Evolutionary conservation across 2,329 filamentous ascomycete genomes (phyloP).

Genomic region (Parastagonospora avenae): DNA sequence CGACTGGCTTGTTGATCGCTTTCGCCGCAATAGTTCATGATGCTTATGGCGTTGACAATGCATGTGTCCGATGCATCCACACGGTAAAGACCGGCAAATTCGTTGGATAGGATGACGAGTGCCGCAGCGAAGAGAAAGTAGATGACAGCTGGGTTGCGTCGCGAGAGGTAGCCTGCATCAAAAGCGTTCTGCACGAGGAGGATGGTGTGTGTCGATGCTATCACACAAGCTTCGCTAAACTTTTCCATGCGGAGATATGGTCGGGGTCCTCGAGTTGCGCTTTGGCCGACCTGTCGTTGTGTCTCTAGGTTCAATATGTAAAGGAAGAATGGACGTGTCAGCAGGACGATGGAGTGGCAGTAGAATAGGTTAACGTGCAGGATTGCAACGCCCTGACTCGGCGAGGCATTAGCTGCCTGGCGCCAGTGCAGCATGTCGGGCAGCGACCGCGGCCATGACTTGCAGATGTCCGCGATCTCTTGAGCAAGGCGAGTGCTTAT

Average conservation of each 20-base stretch:
- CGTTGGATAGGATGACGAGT: constrained; percentile 48
- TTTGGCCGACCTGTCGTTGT: constrained; percentile 42
- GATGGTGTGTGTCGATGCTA: constrained; percentile 49
- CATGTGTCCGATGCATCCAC: constrained; percentile 42
- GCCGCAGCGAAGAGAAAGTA: constrained; percentile 51
- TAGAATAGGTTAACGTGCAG: constrained; percentile 67
- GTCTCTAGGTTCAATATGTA: constrained; percentile 58
- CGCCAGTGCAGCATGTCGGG: constrained; percentile 58
- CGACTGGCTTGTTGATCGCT: constrained; percentile 48
- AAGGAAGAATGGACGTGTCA: constrained; percentile 69
- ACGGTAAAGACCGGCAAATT: constrained; percentile 45
- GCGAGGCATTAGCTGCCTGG: constrained; percentile 51
- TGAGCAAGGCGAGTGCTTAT: constrained; percentile 64
- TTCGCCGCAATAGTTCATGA: constrained; percentile 49
- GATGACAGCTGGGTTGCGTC: constrained; percentile 48
- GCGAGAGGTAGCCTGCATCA: constrained; percentile 48
- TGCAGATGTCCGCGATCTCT: constrained; percentile 61
- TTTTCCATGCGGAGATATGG: constrained; percentile 54
- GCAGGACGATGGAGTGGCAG: constrained; percentile 65
- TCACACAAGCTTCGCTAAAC: constrained; percentile 51
- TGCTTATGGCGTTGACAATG: constrained; percentile 46
- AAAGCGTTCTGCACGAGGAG: constrained; percentile 48
- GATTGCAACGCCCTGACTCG: constrained; percentile 63
- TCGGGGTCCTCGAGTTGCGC: constrained; percentile 28
- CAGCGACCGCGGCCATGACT: constrained; percentile 58